phyloP scores from a whole-genome alignment of 1,284 basidiomycete genomes.

The Cryptococcus amylolentus region DNA sequence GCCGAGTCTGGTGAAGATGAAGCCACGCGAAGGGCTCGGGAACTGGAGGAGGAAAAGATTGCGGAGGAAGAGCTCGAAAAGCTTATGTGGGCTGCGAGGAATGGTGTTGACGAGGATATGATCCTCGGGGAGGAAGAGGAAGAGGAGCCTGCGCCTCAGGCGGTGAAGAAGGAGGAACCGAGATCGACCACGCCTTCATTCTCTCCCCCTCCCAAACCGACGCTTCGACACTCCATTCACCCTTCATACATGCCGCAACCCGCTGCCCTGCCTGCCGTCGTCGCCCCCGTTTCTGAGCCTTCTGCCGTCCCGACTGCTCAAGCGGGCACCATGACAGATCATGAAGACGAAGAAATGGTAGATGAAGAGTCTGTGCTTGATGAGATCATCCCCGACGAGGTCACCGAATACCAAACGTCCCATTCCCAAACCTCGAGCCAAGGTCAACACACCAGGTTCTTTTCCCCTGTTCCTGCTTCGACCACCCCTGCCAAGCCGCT shows the following conservation, averaged over 20 bases:
- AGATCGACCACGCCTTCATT: conserved; percentile 16
- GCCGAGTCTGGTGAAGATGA: conserved; percentile 25
- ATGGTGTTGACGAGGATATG: conserved; percentile 5
- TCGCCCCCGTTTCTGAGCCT: background rate
- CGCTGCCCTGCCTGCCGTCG: background rate
- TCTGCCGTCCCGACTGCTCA: conserved; percentile 1
- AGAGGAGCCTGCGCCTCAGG: background rate
- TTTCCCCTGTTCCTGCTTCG: background rate
- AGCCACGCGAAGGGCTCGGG: conserved; percentile 12
- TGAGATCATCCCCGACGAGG: conserved; percentile 2
- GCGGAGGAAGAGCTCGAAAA: conserved; percentile 32
- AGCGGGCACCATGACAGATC: background rate
- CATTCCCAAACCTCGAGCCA: background rate
- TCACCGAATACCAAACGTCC: background rate
- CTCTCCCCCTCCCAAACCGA: conserved; percentile 7
- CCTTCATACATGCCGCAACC: background rate
- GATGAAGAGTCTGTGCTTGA: conserved; percentile 16
- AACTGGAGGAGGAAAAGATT: conserved; percentile 29
- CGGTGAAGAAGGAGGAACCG: background rate
- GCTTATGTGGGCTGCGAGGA: conserved; percentile 20
- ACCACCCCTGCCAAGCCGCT: conserved; percentile 25
- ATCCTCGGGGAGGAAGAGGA: conserved; percentile 6
- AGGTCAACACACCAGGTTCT: background rate
- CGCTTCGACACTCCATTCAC: conserved; percentile 7
- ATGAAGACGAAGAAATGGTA: conserved; percentile 17